Evolutionary conservation across 164 flowering plant species (phyloP).

Genomic region (Liriodendron chinense): DNA sequence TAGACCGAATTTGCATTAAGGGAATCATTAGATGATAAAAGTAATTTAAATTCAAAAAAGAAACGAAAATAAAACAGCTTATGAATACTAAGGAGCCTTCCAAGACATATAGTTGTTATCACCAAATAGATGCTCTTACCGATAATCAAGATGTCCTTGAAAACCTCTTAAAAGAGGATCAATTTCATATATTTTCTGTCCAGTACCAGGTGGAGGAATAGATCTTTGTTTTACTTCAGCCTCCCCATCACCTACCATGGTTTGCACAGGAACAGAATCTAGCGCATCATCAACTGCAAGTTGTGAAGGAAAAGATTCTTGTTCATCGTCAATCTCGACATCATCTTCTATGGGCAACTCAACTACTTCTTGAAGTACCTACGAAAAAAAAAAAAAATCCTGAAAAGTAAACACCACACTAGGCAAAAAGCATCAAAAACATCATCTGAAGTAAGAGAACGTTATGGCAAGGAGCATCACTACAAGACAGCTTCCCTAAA

Average conservation of each 20-base stretch:
- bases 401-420: background rate
- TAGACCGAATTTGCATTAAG: no score
- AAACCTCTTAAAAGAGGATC: slow-evolving; percentile 57
- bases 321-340: slow-evolving; percentile 11
- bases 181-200: slow-evolving; percentile 77
- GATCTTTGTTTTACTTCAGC: slow-evolving; percentile 29
- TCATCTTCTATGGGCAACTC: slow-evolving; percentile 26
- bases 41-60: background rate
- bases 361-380: slow-evolving; percentile 33
- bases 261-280: slow-evolving; percentile 21
- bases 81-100: no score
- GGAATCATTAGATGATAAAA: background rate
- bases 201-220: slow-evolving; percentile 81
- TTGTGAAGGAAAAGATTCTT: slow-evolving; percentile 14
- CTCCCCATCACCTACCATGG: slow-evolving; percentile 17
- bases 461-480: background rate
- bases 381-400: slow-evolving; percentile 17
- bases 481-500: background rate
- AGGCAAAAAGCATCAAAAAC: background rate
- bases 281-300: slow-evolving; percentile 11
- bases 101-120: no score
- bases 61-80: background rate
- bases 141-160: slow-evolving; percentile 77
- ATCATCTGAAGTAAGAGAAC: background rate
- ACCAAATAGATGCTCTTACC: slow-evolving; percentile 38